These are phyloP conservation scores for Alternaria sp. DNA, from an alignment of 2,329 filamentous ascomycete genomes.

Conservation along the genomic window DNA sequence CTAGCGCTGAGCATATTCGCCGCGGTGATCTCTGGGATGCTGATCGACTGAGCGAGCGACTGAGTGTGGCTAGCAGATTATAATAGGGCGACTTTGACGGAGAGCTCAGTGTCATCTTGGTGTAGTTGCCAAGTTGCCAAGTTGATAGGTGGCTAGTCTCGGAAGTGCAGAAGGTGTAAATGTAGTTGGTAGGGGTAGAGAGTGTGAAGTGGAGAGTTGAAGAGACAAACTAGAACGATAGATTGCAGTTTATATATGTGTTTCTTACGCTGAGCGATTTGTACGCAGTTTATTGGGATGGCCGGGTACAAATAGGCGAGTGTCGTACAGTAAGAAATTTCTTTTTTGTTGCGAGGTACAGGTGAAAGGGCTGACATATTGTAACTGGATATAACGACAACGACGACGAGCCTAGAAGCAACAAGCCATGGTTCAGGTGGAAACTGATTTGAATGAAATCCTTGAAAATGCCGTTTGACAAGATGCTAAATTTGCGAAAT, in stretches of 20 bases:
- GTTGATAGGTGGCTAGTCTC: no score
- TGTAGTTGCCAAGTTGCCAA: no score
- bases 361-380: not conserved
- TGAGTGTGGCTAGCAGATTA: not conserved
- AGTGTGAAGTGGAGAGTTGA: not conserved
- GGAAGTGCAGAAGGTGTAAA: not conserved
- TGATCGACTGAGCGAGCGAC: fast-evolving
- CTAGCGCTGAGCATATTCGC: not conserved
- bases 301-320: not conserved
- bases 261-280: not conserved
- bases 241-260: not conserved
- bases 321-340: not conserved
- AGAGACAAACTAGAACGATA: no score
- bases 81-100: no score
- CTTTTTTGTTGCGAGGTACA: not conserved
- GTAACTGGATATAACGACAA: not conserved
- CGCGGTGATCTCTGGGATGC: not conserved
- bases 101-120: no score
- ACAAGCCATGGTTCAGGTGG: not conserved
- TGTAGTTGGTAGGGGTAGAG: not conserved
- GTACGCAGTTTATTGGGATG: not conserved
- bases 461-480: no score
- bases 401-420: not conserved
- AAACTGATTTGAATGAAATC: not conserved
- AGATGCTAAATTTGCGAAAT: no score